Conservation (phyloP, 805 yeast species). For the Hyphopichia homilentoma region DNA sequence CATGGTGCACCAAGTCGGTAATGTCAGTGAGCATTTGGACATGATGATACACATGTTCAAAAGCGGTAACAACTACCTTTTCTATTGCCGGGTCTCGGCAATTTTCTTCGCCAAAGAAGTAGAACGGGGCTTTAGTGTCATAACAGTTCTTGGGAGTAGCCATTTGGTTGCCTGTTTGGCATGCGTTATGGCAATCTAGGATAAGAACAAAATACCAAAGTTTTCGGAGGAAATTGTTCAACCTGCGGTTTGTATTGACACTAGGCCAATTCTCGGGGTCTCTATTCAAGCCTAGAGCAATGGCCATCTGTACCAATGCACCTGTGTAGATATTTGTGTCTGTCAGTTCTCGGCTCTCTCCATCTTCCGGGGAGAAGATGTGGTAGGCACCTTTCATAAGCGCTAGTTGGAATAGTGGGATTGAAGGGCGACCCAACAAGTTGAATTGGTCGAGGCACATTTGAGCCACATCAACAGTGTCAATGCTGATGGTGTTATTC, state of each 20-base stretch:
- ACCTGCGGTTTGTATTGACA: slow-evolving; percentile 9
- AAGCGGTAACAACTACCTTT: slow-evolving; percentile 15
- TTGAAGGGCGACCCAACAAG: slow-evolving; percentile 35
- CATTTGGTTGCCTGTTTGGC: slow-evolving; percentile 21
- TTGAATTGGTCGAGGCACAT: slow-evolving; percentile 35
- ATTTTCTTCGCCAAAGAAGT: slow-evolving; percentile 26
- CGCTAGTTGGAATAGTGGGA: slow-evolving; percentile 54
- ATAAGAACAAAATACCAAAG: slow-evolving; percentile 23
- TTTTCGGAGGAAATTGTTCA: slow-evolving; percentile 21
- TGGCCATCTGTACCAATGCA: slow-evolving; percentile 62
- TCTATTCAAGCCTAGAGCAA: slow-evolving; percentile 62
- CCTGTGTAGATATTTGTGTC: slow-evolving; percentile 54
- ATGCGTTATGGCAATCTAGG: slow-evolving; percentile 17
- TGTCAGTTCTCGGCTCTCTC: slow-evolving; percentile 56
- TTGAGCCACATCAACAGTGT: slow-evolving; percentile 27
- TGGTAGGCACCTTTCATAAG: slow-evolving; percentile 49
- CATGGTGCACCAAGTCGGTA: slow-evolving; percentile 10
- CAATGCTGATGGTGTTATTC: slow-evolving; percentile 27
- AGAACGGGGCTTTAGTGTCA: slow-evolving; percentile 19
- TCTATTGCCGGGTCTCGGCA: slow-evolving; percentile 28
- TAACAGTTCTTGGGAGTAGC: slow-evolving; percentile 15
- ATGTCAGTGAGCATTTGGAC: slow-evolving; percentile 10
- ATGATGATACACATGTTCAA: slow-evolving; percentile 8
- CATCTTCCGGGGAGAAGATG: slow-evolving; percentile 49
- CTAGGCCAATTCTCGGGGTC: slow-evolving; percentile 52